phyloP scores from a whole-genome alignment of 805 yeast genomes.

The Sugiyamaella floridensis region DNA sequence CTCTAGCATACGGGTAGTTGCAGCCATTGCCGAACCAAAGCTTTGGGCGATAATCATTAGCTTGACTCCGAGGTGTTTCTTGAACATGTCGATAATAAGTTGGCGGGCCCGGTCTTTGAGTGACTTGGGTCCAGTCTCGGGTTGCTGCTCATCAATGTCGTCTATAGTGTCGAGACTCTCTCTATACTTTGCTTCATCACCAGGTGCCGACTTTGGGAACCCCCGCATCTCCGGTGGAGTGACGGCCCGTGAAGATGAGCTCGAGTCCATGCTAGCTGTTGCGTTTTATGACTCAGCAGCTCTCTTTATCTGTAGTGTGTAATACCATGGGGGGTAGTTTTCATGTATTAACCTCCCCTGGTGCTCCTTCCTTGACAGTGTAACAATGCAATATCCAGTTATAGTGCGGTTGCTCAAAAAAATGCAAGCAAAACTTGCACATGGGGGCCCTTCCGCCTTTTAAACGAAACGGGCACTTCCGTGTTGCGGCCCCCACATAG shows the following conservation, averaged over 20 bases:
- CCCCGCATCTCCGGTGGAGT: neutral
- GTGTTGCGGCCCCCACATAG: neutral
- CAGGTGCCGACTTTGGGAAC: neutral
- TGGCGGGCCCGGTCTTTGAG: neutral
- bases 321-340: too few relatives aligned
- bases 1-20: conserved; percentile 67
- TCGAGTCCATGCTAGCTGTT: neutral
- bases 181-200: neutral
- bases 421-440: too few relatives aligned
- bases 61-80: conserved; percentile 44
- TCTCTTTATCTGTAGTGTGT: too few relatives aligned
- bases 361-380: too few relatives aligned
- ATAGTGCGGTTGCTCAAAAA: too few relatives aligned
- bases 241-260: neutral
- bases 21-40: conserved; percentile 70
- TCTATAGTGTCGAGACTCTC: neutral
- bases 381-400: too few relatives aligned
- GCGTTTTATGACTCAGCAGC: too few relatives aligned
- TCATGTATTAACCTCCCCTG: too few relatives aligned
- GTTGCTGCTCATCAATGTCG: neutral
- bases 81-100: neutral
- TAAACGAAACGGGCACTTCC: neutral
- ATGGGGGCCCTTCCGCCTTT: neutral
- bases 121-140: neutral
- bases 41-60: conserved; percentile 58